Conservation (phyloP, 331 rosid genomes). For the Cydonia oblonga region DNA sequence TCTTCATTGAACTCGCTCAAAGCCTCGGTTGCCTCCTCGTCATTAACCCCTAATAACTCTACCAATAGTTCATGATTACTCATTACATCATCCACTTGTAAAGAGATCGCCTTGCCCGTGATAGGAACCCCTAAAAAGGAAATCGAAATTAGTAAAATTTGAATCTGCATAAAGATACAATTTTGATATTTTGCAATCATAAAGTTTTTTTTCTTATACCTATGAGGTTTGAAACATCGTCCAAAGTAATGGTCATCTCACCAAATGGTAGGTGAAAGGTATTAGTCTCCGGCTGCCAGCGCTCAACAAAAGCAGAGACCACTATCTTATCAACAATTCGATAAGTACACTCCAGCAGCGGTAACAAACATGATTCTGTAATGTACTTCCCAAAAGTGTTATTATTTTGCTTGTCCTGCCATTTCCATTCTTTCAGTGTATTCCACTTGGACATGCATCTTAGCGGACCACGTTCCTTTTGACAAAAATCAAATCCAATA, state of each 20-base stretch:
- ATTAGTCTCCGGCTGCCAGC: neutral
- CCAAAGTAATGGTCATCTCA: neutral
- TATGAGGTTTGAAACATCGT: neutral
- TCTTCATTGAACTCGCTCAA: too few relatives aligned
- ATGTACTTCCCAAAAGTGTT: neutral
- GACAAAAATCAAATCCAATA: neutral
- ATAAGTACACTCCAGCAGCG: neutral
- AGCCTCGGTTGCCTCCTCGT: neutral
- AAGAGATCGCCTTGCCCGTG: neutral
- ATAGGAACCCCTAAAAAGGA: neutral
- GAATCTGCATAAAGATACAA: too few relatives aligned
- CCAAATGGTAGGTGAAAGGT: neutral
- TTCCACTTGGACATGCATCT: neutral
- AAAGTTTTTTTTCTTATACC: too few relatives aligned
- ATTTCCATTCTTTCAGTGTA: neutral
- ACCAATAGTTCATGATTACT: too few relatives aligned
- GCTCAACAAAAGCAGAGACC: neutral
- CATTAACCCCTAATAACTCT: neutral
- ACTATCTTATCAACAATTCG: neutral
- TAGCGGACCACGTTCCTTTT: neutral
- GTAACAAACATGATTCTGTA: neutral
- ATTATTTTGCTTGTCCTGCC: neutral
- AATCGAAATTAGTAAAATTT: too few relatives aligned
- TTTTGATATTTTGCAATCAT: too few relatives aligned
- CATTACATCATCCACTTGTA: too few relatives aligned